Base-by-base conservation (phyloP, 768 basidiomycete species). In the Calocera cornea region DNA sequence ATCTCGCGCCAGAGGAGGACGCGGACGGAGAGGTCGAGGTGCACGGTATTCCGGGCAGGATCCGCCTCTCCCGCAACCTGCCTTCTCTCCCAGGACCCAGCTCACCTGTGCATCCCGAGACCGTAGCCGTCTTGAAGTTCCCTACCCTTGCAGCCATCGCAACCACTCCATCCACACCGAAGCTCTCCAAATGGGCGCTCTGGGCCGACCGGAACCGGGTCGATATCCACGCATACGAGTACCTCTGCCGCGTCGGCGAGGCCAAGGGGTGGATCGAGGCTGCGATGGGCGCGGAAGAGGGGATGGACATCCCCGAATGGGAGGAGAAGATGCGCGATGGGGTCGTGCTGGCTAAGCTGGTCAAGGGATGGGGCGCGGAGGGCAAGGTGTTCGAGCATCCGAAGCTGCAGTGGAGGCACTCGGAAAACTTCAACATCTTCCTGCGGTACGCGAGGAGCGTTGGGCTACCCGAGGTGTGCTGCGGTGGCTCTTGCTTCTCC, bases 211-310 rank as follows among this genome's bases (percentile, higher is more conserved):
- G 86, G 16, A 94, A 97, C 73, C 80, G 97, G 33, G 90, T 97
- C 75, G 81, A 91, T n/a, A 80, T 99, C 3, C 92, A 92, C 71
- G 95, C 94, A 1, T 98, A 98, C 74, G 97, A 99, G 76, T 99
- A 99, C 75, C 81, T 99, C 1, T 98, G 95, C 78, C 97, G 98
- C 75, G 90, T 99, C 27, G 97, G 95, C 10, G 97, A 98, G 76
- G 95, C 95, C 0, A 92, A 97, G 72, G 92, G 97, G 73, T 98
- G 95, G 95, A 90, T 97, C 70, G 95, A 97, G 75, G 90, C 92
- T 2, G 95, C 93, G 76, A 79, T 97, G n/a, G 87, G 86, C 14
- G 88, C 92, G 75, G 89, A 95, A 71, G 82, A 95, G 29, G 88
- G 82, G 1, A 92, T 95, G 74, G 94, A 93, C 44, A 89, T 97